Evolutionary conservation across 768 basidiomycete species (phyloP), one percentile per base, ranked within the genome.

Genomic region (Nidula microcarpa): DNA sequence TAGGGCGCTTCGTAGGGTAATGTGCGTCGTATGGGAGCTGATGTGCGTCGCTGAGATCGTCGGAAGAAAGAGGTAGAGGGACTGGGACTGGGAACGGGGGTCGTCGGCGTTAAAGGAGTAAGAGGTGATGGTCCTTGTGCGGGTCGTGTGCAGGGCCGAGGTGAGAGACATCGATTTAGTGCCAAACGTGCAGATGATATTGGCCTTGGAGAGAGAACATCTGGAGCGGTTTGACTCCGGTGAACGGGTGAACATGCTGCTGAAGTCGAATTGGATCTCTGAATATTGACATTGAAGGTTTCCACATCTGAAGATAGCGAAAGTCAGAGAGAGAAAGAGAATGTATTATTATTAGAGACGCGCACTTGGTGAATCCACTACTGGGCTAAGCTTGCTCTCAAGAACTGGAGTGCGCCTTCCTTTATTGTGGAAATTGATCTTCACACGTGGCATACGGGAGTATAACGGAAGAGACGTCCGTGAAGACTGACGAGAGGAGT

Each of bases 1-100:
- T 76, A 76, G 5, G 76, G 75, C 32, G 76, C 71, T 45, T 69
- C 74, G 51, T 77, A 77, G 4, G 76, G 76, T 36, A 59, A 66
- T 13, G 76, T 77, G 23, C 76, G 65, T 43, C 68, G 67, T 43
- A 65, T 58, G 13, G 74, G 71, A 6, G 65, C 55, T 5, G 74
- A 69, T 2, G 56, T 55, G 32, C 69, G 67, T 49, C 69, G 61
- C 35, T 66, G 59, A 30, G 59, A 17, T 52, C 69, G 73, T 17
- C 65, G 62, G 34, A 62, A 50, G 61, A 67, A 65, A 46, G 57
- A 50, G 53, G 64, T 55, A 33, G 53, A 47, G 23, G 23, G 23
- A 30, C 55, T 44, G 55, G 61, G 58, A 55, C 66, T 59, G n/a
- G 54, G 49, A 33, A 62, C 54, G 32, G 51, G 49, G 9, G 46